These are phyloP conservation scores for Phlebopus sp. DNA, from an alignment of 1,284 basidiomycete genomes.

Conservation along the genomic window DNA sequence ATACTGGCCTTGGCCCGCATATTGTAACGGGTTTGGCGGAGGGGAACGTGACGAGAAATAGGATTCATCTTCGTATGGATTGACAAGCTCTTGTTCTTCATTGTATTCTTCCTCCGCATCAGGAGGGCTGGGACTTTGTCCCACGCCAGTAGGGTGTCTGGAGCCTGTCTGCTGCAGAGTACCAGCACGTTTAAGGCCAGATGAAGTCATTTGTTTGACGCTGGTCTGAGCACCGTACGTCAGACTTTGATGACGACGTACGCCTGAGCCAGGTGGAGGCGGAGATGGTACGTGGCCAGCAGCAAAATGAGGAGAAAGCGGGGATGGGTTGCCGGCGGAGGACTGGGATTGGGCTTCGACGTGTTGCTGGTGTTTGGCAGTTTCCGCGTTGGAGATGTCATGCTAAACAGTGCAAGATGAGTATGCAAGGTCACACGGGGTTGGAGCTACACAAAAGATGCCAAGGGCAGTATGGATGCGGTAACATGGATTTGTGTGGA, in stretches of 20 bases:
- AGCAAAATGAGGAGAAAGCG: conserved; percentile 60
- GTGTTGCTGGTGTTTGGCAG: conserved; percentile 47
- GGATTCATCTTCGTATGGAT: conserved; percentile 57
- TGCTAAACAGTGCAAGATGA: conserved; percentile 21
- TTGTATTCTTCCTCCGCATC: conserved; percentile 58
- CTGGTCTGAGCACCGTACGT: conserved; percentile 61
- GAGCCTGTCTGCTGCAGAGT: conserved; percentile 58
- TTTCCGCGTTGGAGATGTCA: conserved; percentile 33
- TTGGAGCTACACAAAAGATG: no score
- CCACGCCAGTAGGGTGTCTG: conserved; percentile 30
- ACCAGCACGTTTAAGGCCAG: conserved; percentile 67
- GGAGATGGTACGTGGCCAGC: conserved; percentile 59
- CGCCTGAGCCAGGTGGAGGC: conserved; percentile 61
- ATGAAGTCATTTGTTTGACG: conserved; percentile 41
- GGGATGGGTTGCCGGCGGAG: conserved; percentile 43
- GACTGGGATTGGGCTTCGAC: conserved; percentile 46
- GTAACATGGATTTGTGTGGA: background rate
- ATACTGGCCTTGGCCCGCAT: conserved; percentile 39
- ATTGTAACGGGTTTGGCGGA: conserved; percentile 30
- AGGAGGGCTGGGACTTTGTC: conserved; percentile 44
- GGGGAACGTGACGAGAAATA: conserved; percentile 38
- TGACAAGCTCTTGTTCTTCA: conserved; percentile 48
- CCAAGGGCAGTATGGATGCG: no score
- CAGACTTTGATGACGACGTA: conserved; percentile 75
- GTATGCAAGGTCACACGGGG: background rate